Evolutionary conservation across 257 asterid species (phyloP), one percentile per base, ranked within the genome.

Genomic region (Coffea eugenioides): DNA sequence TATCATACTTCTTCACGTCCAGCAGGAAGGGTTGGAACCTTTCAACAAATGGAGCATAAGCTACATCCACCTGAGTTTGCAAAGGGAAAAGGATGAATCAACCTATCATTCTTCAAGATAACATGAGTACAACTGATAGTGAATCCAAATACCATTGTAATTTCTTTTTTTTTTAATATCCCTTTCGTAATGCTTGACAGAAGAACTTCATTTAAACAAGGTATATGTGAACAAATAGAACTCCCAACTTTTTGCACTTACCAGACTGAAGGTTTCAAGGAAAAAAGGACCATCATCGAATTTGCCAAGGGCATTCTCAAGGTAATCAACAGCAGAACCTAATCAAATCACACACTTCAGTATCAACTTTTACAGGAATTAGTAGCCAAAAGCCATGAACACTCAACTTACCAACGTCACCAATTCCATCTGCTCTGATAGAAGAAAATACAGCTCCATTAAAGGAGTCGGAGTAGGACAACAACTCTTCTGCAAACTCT

Each of bases 241-340:
- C 49, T 43, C 62, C 15, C 25, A 46, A 31, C 59, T 12, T 52
- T 13, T 13, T 13, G 18, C 18, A 39, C 94, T 83, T 78, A 90
- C 97, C 90, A 92, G 86, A 88, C 98, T 94, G 65, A 94, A 90
- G 51, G 85, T 83, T 85, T 97, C 98, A 70, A 94, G 94, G 83
- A 92, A 89, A 82, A 94, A 92, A 0, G 97, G 90, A 34, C 97
- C 95, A 52, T 90, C 96, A 3, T 79, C 82, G 45, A 90, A 94
- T 84, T 85, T 94, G 82, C 88, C 90, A 81, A 92, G 95, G 82
- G 92, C 90, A 73, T 43, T 87, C 88, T 92, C 97, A 71, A 94
- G 81, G 77, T 86, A 78, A 82, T 91, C 94, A 73, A 92, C 92
- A 48, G 94, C 92, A 76, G 85, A 74, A 85, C 82, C 97, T 91